Base-by-base conservation (phyloP, 2,329 filamentous ascomycete genomes). In the Pseudogymnoascus sp. region DNA sequence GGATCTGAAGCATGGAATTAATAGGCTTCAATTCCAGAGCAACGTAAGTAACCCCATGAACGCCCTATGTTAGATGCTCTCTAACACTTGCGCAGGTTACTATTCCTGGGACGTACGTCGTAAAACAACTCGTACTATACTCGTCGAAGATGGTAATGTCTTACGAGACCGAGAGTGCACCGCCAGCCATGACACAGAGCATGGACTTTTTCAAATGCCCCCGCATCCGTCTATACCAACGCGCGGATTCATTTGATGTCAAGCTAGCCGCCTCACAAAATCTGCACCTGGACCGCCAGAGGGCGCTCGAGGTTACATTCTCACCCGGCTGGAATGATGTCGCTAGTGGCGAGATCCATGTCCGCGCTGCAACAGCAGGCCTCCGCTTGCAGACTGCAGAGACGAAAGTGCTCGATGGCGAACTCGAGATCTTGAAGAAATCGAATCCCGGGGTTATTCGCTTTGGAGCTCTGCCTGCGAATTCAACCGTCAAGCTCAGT, bases 261-360 rank as follows among this genome's bases (percentile, higher is more conserved):
- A 82, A 81, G 59, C 77, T 96, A 6, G 80, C 78, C 44, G 80
- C 89, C 0, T 86, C 89, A 0, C 88, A 83, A 65, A 79, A 86
- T 50, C 87, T 96, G 24, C 86, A 93, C 66, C 83, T 99, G 4
- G 90, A 96, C 72, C 87, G 87, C 68, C 86, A 87, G 69, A 90
- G 90, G 64, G 86, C 85, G 0, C 79, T 97, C 0, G 90, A 96
- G 64, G 78, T 99, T 19, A 81, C 86, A 61, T 76, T 96, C 11
- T 78, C 78, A 10, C 86, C 87, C 10, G 93, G 92, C 1, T 89
- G 88, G 82, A 96, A 96, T 71, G 75, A 86, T 2, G 78, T 89
- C 2, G 76, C 73, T 33, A 80, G 71, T 19, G 86, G 82, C 61
- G 85, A 87, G 61, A 74, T 90, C 35, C 81, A 83, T 35, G 78